Conservation (phyloP, 2,329 filamentous ascomycete species). For the Diplodia seriata region DNA sequence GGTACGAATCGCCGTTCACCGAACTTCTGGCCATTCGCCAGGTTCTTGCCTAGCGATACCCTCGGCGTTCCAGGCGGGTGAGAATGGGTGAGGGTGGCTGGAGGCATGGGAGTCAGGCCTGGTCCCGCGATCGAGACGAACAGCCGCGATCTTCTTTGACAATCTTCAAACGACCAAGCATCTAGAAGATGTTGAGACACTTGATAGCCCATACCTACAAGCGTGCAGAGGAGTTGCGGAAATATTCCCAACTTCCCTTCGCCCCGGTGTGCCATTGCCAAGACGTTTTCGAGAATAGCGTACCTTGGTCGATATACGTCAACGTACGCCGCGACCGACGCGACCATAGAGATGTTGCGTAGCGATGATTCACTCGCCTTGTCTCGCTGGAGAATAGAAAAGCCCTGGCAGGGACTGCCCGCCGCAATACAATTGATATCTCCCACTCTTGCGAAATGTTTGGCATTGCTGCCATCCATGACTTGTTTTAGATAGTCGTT, state of each 20-base stretch:
- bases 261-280: conserved; percentile 64
- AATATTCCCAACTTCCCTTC: conserved; percentile 68
- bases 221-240: conserved; percentile 72
- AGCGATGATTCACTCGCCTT: conserved; percentile 63
- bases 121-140: conserved; percentile 77
- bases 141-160: conserved; percentile 70
- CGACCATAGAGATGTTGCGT: conserved; percentile 78
- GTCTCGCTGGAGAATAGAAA: conserved; percentile 68
- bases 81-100: conserved; percentile 68
- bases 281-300: conserved; percentile 79
- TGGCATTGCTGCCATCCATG: conserved; percentile 58
- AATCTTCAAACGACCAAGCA: conserved; percentile 71
- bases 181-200: conserved; percentile 71
- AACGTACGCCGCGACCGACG: conserved; percentile 75
- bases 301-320: conserved; percentile 79
- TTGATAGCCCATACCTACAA: conserved; percentile 82
- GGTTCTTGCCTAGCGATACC: conserved; percentile 58
- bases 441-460: conserved; percentile 64
- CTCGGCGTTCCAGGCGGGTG: conserved; percentile 54
- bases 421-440: conserved; percentile 73
- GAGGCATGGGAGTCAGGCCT: conserved; percentile 62
- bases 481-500: conserved; percentile 69
- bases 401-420: conserved; percentile 80
- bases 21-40: conserved; percentile 56
- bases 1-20: conserved; percentile 58